Evolutionary conservation across 1,284 basidiomycete species (phyloP).

Genomic region (Ganoderma boninense): DNA sequence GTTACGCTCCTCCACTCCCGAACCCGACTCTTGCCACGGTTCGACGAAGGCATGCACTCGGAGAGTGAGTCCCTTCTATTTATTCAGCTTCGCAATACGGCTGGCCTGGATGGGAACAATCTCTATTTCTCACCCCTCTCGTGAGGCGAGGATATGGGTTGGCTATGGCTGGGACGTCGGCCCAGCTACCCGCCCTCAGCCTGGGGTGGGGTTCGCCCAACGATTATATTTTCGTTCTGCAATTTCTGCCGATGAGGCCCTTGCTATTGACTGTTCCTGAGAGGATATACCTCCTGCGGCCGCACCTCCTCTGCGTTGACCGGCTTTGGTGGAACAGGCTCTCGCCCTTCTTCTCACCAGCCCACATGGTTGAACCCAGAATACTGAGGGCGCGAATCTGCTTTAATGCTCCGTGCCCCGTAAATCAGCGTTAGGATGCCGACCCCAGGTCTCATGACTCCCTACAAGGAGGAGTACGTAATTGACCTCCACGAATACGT

Average conservation of each 20-base stretch:
- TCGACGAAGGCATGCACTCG: conserved; percentile 63
- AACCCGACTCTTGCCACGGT: conserved; percentile 63
- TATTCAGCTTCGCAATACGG: neutral
- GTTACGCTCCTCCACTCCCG: conserved; percentile 79
- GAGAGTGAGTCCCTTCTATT: conserved; percentile 50
- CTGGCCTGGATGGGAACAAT: neutral
- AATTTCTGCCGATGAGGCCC: neutral
- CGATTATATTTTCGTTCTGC: neutral
- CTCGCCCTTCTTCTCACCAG: neutral
- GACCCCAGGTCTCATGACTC: neutral
- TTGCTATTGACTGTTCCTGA: neutral
- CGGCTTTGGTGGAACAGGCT: neutral
- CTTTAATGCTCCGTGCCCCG: neutral
- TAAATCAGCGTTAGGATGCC: neutral
- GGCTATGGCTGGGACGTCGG: neutral
- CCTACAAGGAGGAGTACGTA: neutral
- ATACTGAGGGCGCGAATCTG: neutral
- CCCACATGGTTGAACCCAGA: neutral
- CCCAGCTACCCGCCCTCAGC: neutral
- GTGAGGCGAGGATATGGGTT: neutral
- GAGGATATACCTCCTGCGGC: neutral
- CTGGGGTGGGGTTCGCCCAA: neutral
- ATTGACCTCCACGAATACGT: neutral
- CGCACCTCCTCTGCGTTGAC: neutral
- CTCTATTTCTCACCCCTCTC: neutral